Base-by-base conservation (phyloP, 768 basidiomycete species). In the Nevesoporus exiguus region DNA sequence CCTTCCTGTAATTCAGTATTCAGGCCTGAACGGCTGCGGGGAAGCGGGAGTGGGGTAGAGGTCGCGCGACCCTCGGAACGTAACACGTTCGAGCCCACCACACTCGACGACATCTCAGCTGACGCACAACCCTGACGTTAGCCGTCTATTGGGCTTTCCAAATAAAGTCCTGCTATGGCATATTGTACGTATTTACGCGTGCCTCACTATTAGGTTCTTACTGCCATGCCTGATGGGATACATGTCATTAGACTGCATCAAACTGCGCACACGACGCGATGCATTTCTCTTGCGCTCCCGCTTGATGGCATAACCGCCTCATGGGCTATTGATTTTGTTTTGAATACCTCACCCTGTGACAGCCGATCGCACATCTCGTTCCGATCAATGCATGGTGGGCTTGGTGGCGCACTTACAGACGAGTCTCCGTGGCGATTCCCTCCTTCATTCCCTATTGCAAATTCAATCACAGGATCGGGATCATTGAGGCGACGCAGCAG, bases 101-200 rank as follows among this genome's bases (percentile, higher is more conserved):
- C 47, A 2, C 44, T 22, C 31, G 45, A 49, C 56, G 21, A 39
- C 46, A 43, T 44, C 55, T 47, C 45, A 59, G 41, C 7, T 50
- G 47, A 52, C 37, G 29, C 33, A 33, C 24, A 55, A 39, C 58
- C 56, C 60, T 55, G 42, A 11, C 25, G 14, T 46, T 34, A 49
- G 46, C 54, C 55, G 45, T 51, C 34, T 52, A 50, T 33, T 36
- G 29, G 2, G 8, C 52, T 49, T 68, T 57, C 66, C 49, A 56
- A 57, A 68, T 68, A 2, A 49, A 52, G 56, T 47, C 52, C 21
- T 44, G 36, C 25, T 45, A 51, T 24, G 42, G 30, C n/a, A 24
- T 19, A 42, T 44, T 62, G 66, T 68, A 68, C 66, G 67, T 69
- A 63, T 61, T 68, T 41, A 19, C 41, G 7, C 59, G 47, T 48